phyloP scores from a whole-genome alignment of 2,329 filamentous ascomycete genomes.

The Fusarium penzigii region DNA sequence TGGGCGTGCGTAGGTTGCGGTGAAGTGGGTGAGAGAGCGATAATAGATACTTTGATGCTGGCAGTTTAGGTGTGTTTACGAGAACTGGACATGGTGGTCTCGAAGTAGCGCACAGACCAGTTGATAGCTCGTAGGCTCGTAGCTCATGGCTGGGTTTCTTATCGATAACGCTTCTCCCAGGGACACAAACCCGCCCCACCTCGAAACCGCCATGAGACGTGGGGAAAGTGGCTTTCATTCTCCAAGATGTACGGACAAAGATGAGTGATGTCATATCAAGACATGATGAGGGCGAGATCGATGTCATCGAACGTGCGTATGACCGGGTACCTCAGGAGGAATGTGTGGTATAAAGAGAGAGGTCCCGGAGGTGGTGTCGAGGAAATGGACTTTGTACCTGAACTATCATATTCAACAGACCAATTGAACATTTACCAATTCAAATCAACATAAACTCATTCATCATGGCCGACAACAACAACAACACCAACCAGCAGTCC shows the following conservation, averaged over 20 bases:
- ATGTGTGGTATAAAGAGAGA: slow-evolving; percentile 13
- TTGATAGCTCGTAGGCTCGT: slow-evolving; percentile 16
- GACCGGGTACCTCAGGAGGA: slow-evolving; percentile 4
- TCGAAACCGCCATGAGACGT: slow-evolving; percentile 15
- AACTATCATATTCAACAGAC: not conserved
- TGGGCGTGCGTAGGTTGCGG: not conserved
- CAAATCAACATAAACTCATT: not conserved
- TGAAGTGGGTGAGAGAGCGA: slow-evolving; percentile 3
- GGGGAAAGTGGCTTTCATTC: slow-evolving; percentile 11
- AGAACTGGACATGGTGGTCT: slow-evolving; percentile 25
- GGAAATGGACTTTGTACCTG: not conserved
- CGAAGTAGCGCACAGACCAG: slow-evolving; percentile 17
- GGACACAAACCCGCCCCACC: slow-evolving; percentile 3
- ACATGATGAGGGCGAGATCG: slow-evolving; percentile 16
- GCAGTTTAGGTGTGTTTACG: slow-evolving; percentile 9
- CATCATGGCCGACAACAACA: slow-evolving; percentile 34
- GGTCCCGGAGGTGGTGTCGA: not conserved
- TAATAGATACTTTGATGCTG: slow-evolving; percentile 16
- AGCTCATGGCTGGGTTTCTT: slow-evolving; percentile 14
- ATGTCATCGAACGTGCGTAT: slow-evolving; percentile 26
- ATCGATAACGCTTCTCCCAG: not conserved
- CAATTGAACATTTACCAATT: slow-evolving; percentile 1
- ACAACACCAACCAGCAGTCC: slow-evolving; percentile 17
- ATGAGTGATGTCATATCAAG: slow-evolving; percentile 31
- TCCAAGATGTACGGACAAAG: slow-evolving; percentile 1